Base-by-base conservation (phyloP, 306 rosid genomes). In the Senna tora region DNA sequence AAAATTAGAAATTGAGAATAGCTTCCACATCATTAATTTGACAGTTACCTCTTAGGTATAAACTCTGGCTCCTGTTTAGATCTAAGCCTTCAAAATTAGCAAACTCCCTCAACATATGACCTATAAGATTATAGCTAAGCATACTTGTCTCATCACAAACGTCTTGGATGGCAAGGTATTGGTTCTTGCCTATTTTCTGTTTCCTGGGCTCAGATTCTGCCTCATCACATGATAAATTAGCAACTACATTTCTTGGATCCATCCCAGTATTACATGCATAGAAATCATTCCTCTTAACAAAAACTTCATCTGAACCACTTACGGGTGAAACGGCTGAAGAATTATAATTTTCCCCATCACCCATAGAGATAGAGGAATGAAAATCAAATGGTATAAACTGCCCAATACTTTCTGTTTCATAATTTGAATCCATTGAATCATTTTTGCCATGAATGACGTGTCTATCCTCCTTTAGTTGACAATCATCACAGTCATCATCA, bases 111-210 rank as follows among this genome's bases (percentile, higher is more conserved):
- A 94, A 66, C 80, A 89, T 22, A 64, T 57, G 87, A 72, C 95
- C 95, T 53, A 86, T 50, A 59, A 91, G 79, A 72, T 87, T 84
- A 84, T 86, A 83, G 46, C 92, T 85, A 74, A 80, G 67, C 87
- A 86, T 73, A 71, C 97, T 84, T 17, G 96, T 84, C 82, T 86
- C 85, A 52, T 94, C 97, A 83, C 92, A 89, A 60, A 74, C 80
- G 52, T 86, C 88, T 79, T 94, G 98, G 76, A 79, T 56, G 19
- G 80, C 74, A 25, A 94, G 88, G 79, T 91, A 89, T 21, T 79
- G 77, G 75, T 94, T 90, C 72, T 80, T 79, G 72, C 69, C 57
- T 11, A 69, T 54, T 16, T 53, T 62, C 67, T 72, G 33, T 32
- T 69, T 65, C 16, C 54, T 42, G 50, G 59, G 52, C 3, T 36